Percentiles rank a stretch among this genome's conserved stretches.
phyloP scores from a whole-genome alignment of 23 red algal species.

The Gracilaria gracilis region DNA sequence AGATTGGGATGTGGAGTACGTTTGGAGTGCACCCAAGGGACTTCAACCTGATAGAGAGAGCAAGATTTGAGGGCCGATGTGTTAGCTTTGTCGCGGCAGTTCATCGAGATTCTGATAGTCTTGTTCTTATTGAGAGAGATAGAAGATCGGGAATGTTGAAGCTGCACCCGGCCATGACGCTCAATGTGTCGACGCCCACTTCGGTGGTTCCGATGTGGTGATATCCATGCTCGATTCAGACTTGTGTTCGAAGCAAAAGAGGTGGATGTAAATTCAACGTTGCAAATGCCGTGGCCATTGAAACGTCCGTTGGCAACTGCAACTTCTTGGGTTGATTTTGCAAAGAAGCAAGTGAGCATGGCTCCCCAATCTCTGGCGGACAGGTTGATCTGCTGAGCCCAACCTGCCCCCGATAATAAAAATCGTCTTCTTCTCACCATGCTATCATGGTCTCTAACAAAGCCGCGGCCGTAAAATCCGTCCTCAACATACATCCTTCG shows the following conservation, averaged over 20 bases:
- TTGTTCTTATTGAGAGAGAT: constrained; percentile 34
- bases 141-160: neutral
- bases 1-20: constrained; percentile 42
- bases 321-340: no score
- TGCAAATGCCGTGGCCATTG: no score
- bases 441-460: neutral
- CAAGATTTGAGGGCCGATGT: constrained; percentile 10
- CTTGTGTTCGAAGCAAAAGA: no score
- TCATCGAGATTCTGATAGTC: constrained; percentile 53
- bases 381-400: neutral
- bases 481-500: constrained; percentile 22
- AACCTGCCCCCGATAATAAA: no score
- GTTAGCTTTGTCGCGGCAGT: constrained; percentile 24
- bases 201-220: constrained; percentile 33
- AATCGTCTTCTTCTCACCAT: no score
- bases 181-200: constrained; percentile 32
- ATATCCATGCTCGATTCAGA: no score
- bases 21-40: constrained; percentile 50
- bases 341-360: no score
- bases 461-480: neutral
- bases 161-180: neutral
- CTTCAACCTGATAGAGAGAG: constrained; percentile 40
- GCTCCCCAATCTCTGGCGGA: no score
- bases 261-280: no score
- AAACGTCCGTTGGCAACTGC: no score